Evolutionary conservation across 805 yeast genomes (phyloP), one percentile per base, ranked within the genome.

Genomic region (Cyberlindnera samutprakarnensis): DNA sequence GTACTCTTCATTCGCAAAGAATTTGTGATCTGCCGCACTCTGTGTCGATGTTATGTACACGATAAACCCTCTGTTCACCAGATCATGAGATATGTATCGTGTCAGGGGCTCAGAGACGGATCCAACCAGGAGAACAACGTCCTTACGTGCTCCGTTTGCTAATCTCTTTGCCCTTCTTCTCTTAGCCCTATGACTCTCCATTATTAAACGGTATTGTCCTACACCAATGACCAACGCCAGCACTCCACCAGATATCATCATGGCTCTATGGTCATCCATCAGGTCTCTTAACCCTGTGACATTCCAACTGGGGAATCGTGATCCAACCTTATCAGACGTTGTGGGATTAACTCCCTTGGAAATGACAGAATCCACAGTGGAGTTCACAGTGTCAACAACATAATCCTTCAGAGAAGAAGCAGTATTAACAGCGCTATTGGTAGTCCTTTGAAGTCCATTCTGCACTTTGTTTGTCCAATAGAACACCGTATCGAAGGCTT

Each of bases 51-150:
- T 77, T 41, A 85, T 65, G 51, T 79, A 85, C 4, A 86, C 87
- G 20, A 86, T 78, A 50, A 81, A 84, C 1, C 95, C 94, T 33
- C 94, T 62, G 27, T 69, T 68, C 41, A 83, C 87, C 41, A 85
- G 66, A 51, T 85, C 95, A 35, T 71, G 65, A 1, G 87, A 83
- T 19, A 85, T 58, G 31, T 77, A 64, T 36, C 83, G 66, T 1
- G 85, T 75, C 35, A 83, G 58, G 1, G 86, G 85, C 40, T 82
- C 90, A 3, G 73, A 64, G 2, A 88, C 87, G 2, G 86, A 77
- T 1, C 94, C 94, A 4, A 84, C 67, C 5, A 85, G 59, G 14
- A 86, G 59, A 3, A 85, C 72, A 7, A 82, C 90, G 44, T 84
- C 92, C 38, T 69, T 67, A 30, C 95, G 61, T 4, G 83, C 81